These are phyloP conservation scores for Gillenia trifoliata DNA, from an alignment of 306 rosid genomes.

Conservation along the genomic window DNA sequence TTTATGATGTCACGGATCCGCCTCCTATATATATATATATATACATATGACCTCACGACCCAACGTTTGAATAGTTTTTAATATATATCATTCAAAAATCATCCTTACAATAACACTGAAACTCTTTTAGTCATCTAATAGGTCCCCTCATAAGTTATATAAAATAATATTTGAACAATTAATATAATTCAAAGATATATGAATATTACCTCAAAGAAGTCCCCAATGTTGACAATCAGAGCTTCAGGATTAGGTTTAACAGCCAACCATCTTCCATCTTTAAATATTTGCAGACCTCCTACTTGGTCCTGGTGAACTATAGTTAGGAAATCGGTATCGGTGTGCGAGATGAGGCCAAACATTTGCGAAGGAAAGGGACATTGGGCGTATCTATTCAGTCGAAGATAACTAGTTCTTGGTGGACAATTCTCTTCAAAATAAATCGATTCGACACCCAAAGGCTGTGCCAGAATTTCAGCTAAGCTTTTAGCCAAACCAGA, in stretches of 20 bases:
- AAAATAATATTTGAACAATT: not conserved
- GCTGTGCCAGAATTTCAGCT: constrained; percentile 45
- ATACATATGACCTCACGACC: too few relatives aligned
- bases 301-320: constrained; percentile 25
- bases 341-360: constrained; percentile 57
- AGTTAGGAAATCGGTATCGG: constrained; percentile 44
- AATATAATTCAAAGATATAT: not conserved
- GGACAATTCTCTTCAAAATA: constrained; percentile 56
- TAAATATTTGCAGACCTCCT: constrained; percentile 23
- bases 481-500: constrained; percentile 37
- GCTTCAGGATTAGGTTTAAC: constrained; percentile 30
- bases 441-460: constrained; percentile 32
- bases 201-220: constrained; percentile 59
- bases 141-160: too few relatives aligned
- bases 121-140: too few relatives aligned
- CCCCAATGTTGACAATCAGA: constrained; percentile 60
- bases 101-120: too few relatives aligned
- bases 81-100: too few relatives aligned
- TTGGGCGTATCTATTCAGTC: constrained; percentile 67
- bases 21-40: too few relatives aligned
- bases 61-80: too few relatives aligned
- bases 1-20: too few relatives aligned
- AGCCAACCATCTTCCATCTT: constrained; percentile 22
- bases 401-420: constrained; percentile 30
- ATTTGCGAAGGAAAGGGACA: constrained; percentile 53